Base-by-base conservation (phyloP, 2,329 filamentous ascomycete species). In the Xylaria multiplex region DNA sequence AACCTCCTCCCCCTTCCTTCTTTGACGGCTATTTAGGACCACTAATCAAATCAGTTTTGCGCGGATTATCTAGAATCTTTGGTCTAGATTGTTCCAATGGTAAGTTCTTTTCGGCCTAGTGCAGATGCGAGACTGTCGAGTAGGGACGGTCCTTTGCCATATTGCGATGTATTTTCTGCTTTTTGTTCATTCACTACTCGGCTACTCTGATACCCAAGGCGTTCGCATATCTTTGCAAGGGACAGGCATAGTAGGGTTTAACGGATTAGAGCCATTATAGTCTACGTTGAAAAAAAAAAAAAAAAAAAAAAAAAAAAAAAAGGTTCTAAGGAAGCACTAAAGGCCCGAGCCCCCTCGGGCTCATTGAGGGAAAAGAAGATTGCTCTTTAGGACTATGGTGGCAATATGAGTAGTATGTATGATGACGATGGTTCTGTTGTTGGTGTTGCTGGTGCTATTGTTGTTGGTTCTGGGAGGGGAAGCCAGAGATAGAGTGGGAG, bases 11-110 rank as follows among this genome's bases (percentile, higher is more conserved):
- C 19, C 67, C 50, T 64, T 46, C 58, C 52, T 69, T 67, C 61
- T 43, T 27, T 53, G 16, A 45, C 49, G 37, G 42, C 45, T 64
- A 56, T 63, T 67, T 68, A 60, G 62, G 55, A 69, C 62, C 62
- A 74, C 73, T 75, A 73, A 75, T 68, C 65, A 53, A 58, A 55
- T 40, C 66, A 75, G 73, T 52, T 70, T 58, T 54, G 30, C 57
- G 45, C 55, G 46, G 61, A 62, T 53, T 40, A 19, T 53, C 62
- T 58, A 48, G 59, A 22, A 37, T 53, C n/a, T 19, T 35, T 30
- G 27, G 49, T 57, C 48, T 59, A 64, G 56, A 56, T 64, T 58
- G 37, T 63, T 50, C 56, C 35, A 55, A 70, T 49, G 73, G 73
- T 74, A 74, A 74, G 73, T 75, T 54, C 42, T 57, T 37, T 30